Evolutionary conservation across 805 yeast genomes (phyloP), one percentile per base, ranked within the genome.

Genomic region (Teunomyces cretensis): DNA sequence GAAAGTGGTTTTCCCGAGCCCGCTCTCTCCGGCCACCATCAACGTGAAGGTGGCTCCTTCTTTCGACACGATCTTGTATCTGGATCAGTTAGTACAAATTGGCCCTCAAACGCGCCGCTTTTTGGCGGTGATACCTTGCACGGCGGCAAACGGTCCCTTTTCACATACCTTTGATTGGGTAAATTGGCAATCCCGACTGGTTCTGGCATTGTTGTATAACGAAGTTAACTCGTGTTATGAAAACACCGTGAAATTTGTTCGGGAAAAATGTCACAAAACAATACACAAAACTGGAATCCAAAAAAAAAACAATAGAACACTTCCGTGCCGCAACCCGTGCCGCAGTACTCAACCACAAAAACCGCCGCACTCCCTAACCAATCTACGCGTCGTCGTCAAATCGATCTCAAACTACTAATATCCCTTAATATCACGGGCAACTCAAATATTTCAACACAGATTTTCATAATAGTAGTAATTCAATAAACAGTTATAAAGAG

Each of bases 1-100:
- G 54, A 89, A 89, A 0, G 97, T 90, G n/a, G 95, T 84, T 65
- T 90, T 88, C 49, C 97, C 97, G 42, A 89, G 70, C 6, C 97
- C 96, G 40, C 91, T 81, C 64, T 90, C 97, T 56, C 97, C 97
- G 39, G 89, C 88, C 22, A 88, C 83, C 90, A 88, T 81, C 45
- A 91, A 57, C 38, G 95, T 88, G 66, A 88, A 86, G 19, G 82
- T 72, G 15, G 89, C 86, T 36, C 94, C 95, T 55, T 80, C 74
- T 52, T 83, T 83, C 47, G 87, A 81, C 42, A 86, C 86, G 50
- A 84, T 80, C 62, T 85, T 86, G 70, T 85, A 86, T 62, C 86
- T 80, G 22, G 6, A 14, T 48, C 30, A 3, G 50, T 46, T 42
- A 57, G 48, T 42, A 45, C 5, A 22, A 26, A 38, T 15, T 3